phyloP scores from a whole-genome alignment of 78 protist species.

The Dictyostelium discoideum region DNA sequence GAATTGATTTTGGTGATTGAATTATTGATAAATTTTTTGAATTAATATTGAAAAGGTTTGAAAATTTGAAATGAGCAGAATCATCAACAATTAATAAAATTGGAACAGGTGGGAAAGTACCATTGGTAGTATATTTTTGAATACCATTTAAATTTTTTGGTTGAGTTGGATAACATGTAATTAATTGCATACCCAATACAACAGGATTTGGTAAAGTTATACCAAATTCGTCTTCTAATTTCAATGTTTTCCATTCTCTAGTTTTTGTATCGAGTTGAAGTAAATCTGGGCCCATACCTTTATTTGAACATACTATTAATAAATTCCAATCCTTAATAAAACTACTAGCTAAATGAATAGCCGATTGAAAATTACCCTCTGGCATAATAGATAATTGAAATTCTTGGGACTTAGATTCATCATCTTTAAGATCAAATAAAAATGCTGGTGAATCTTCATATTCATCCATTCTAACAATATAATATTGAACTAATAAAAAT shows the following conservation, averaged over 20 bases:
- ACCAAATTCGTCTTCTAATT: background rate
- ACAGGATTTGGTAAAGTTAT: background rate
- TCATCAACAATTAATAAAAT: background rate
- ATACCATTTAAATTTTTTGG: background rate
- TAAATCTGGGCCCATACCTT: background rate
- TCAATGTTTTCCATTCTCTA: background rate
- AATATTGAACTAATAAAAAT: background rate
- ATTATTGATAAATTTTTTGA: background rate
- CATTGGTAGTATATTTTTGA: background rate
- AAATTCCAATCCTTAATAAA: constrained; percentile 10
- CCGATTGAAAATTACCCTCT: background rate
- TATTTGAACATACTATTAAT: background rate
- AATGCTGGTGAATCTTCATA: background rate
- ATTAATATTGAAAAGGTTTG: background rate
- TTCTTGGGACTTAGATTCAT: background rate
- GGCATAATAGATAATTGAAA: background rate
- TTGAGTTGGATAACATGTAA: background rate
- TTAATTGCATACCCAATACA: constrained; percentile 3
- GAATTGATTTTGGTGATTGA: background rate
- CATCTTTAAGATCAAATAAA: background rate
- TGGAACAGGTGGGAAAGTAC: constrained; percentile 8
- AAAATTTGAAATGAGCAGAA: background rate
- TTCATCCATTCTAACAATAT: background rate
- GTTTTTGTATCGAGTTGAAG: background rate
- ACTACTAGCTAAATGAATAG: background rate